Conservation (phyloP, 345 rosid genomes). For the Psidium friedrichsthalianum region DNA sequence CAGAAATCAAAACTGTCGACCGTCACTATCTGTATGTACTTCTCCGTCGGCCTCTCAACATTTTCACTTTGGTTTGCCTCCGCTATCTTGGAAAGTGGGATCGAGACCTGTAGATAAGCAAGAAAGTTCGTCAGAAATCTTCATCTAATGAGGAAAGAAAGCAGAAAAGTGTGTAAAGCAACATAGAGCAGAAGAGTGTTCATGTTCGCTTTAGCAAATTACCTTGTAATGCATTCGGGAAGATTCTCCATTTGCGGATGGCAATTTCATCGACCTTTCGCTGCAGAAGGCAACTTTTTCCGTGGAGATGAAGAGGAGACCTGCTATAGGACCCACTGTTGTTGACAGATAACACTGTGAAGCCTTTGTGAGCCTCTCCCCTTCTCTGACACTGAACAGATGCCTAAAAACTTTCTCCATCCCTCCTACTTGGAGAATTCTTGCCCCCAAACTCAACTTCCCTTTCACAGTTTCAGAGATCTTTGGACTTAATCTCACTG, state of each 20-base stretch:
- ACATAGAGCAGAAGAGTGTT: background rate
- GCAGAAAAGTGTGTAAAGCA: background rate
- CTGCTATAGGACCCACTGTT: slow-evolving; percentile 36
- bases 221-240: slow-evolving; percentile 3
- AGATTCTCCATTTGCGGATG: slow-evolving; percentile 15
- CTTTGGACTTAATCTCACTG: slow-evolving; percentile 30
- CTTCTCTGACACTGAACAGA: slow-evolving; percentile 21
- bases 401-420: slow-evolving; percentile 28
- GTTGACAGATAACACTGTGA: slow-evolving; percentile 41
- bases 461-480: slow-evolving; percentile 34
- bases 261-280: slow-evolving; percentile 29
- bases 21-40: slow-evolving; percentile 58
- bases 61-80: slow-evolving; percentile 39
- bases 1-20: slow-evolving; percentile 74
- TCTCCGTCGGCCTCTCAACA: slow-evolving; percentile 53
- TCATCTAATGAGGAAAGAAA: background rate
- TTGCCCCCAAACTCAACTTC: slow-evolving; percentile 35
- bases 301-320: slow-evolving; percentile 39
- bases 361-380: slow-evolving; percentile 31
- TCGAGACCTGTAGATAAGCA: slow-evolving; percentile 22
- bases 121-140: background rate
- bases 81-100: slow-evolving; percentile 50
- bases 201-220: background rate
- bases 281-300: slow-evolving; percentile 33
- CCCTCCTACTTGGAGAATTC: slow-evolving; percentile 33